Percentiles rank a stretch among this genome's conserved stretches.
phyloP scores from a whole-genome alignment of 257 asterid genomes.

The Asclepias syriaca region DNA sequence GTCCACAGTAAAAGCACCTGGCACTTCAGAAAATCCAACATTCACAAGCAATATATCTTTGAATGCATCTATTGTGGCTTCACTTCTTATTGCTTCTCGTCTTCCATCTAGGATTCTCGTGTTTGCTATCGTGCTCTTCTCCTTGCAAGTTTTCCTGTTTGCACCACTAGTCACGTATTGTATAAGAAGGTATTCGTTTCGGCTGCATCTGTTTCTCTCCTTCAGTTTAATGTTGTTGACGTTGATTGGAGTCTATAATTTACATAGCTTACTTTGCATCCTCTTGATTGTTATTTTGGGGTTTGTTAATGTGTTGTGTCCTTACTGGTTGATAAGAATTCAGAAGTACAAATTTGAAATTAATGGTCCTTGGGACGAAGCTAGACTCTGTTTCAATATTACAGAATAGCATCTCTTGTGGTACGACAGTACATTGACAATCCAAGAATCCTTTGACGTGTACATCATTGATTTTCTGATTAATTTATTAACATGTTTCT shows the following conservation, averaged over 20 bases:
- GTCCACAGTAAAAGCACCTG: constrained; percentile 49
- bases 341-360: constrained; percentile 92
- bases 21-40: constrained; percentile 52
- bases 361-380: constrained; percentile 98
- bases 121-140: constrained; percentile 72
- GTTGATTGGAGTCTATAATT: constrained; percentile 35
- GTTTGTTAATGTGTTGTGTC: constrained; percentile 76
- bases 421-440: not conserved
- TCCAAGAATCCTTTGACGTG: not conserved
- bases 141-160: constrained; percentile 82
- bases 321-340: constrained; percentile 86
- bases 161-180: constrained; percentile 74
- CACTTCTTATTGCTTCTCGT: constrained; percentile 82
- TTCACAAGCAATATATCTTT: constrained; percentile 40
- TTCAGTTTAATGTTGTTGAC: constrained; percentile 48
- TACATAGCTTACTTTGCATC: constrained; percentile 58
- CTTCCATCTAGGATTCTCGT: constrained; percentile 86
- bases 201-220: constrained; percentile 65
- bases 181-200: constrained; percentile 60
- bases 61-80: constrained; percentile 82
- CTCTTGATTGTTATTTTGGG: constrained; percentile 45
- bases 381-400: constrained; percentile 78
- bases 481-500: not conserved
- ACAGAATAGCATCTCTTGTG: constrained; percentile 33
- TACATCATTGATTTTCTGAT: not conserved